Evolutionary conservation across 2,329 filamentous ascomycete species (phyloP).

Genomic region (Trichoderma lentiforme): DNA sequence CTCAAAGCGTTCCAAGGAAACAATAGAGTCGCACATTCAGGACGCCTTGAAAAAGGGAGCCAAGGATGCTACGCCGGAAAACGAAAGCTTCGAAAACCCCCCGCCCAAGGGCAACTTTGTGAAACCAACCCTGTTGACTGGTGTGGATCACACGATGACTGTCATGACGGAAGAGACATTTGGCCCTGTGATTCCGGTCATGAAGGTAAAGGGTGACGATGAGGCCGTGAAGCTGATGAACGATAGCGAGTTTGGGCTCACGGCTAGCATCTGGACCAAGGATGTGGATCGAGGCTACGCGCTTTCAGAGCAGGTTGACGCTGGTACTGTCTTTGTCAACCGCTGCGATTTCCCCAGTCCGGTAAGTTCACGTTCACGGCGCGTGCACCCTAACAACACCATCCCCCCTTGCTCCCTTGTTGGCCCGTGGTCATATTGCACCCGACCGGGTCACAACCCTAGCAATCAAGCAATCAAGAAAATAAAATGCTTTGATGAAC

Average conservation of each 20-base stretch:
- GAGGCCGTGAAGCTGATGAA: slow-evolving; percentile 89
- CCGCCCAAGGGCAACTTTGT: slow-evolving; percentile 85
- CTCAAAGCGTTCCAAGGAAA: slow-evolving; percentile 71
- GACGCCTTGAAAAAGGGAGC: slow-evolving; percentile 83
- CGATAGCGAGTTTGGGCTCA: slow-evolving; percentile 89
- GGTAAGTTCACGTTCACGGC: slow-evolving; percentile 54
- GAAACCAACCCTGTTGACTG: slow-evolving; percentile 75
- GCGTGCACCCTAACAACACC: background rate
- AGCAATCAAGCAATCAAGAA: background rate
- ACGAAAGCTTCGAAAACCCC: slow-evolving; percentile 69
- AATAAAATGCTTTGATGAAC: background rate
- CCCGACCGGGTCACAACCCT: background rate
- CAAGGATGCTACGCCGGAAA: slow-evolving; percentile 77
- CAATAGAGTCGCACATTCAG: slow-evolving; percentile 74
- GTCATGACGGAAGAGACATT: slow-evolving; percentile 96
- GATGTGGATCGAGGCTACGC: slow-evolving; percentile 72
- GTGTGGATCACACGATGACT: slow-evolving; percentile 76
- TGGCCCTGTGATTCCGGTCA: slow-evolving; percentile 85
- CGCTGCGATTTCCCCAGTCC: slow-evolving; percentile 88
- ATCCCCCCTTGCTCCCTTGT: background rate
- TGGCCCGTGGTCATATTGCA: background rate
- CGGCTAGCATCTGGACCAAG: slow-evolving; percentile 97
- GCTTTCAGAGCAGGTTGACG: slow-evolving; percentile 77
- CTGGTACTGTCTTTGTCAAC: slow-evolving; percentile 95
- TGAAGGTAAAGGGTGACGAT: slow-evolving; percentile 76